These are phyloP conservation scores for Sphagnum fallax DNA, from an alignment of 228 moss, liverwort and hornwort genomes.

Conservation along the genomic window DNA sequence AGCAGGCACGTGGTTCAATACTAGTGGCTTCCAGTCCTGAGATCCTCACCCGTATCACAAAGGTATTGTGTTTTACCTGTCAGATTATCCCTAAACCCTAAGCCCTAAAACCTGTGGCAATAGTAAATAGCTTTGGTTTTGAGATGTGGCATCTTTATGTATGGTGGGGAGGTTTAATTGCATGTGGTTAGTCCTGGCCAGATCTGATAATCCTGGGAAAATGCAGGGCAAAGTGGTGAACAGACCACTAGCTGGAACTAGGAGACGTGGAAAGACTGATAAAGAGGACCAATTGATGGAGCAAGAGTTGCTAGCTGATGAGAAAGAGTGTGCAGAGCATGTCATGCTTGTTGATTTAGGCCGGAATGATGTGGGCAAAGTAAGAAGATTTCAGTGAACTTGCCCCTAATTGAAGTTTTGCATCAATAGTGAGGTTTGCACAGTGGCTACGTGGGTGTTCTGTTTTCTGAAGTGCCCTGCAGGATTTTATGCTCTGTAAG, in stretches of 20 bases:
- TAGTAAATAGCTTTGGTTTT: no score
- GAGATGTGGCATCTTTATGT: no score
- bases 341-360: constrained; percentile 58
- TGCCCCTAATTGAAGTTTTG: no score
- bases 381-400: constrained; percentile 1
- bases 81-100: no score
- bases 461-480: no score
- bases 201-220: background rate
- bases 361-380: constrained; percentile 58
- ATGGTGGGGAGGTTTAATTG: no score
- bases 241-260: constrained; percentile 49
- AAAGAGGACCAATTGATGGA: constrained; percentile 32
- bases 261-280: constrained; percentile 33
- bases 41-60: constrained; percentile 34
- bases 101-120: no score
- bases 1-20: constrained; percentile 38
- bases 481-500: no score
- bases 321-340: constrained; percentile 56
- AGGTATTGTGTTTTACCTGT: background rate
- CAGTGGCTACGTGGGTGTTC: no score
- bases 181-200: no score
- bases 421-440: no score
- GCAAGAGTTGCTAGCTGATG: constrained; percentile 24
- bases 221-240: constrained; percentile 25
- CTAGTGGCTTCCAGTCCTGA: constrained; percentile 59